A percentile compares a stretch with the other conserved stretches of the same genome.
phyloP scores from a whole-genome alignment of 371 early-diverging fungal species.

The Syncephalis fuscata region DNA sequence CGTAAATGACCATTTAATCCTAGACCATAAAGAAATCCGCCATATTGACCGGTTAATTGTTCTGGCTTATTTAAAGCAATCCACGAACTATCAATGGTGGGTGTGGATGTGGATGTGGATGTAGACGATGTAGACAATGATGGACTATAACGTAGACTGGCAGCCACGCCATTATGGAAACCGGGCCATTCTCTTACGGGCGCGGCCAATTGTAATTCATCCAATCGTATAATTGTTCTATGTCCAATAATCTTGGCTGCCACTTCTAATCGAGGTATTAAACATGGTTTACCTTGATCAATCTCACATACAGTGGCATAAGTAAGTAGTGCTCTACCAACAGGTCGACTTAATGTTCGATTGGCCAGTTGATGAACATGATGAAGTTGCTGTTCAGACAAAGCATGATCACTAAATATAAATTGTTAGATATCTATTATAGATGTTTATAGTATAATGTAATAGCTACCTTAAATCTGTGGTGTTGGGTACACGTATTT shows the following conservation, averaged over 20 bases:
- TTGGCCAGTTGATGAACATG: slow-evolving; percentile 26
- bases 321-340: slow-evolving; percentile 47
- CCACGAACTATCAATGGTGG: slow-evolving; percentile 47
- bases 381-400: slow-evolving; percentile 25
- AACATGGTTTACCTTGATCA: slow-evolving; percentile 21
- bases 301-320: slow-evolving; percentile 27
- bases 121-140: slow-evolving; percentile 1
- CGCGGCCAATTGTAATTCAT: slow-evolving; percentile 17
- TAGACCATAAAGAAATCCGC: slow-evolving; percentile 65
- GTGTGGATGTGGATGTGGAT: too few relatives aligned
- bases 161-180: slow-evolving; percentile 77
- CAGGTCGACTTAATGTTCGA: slow-evolving; percentile 44
- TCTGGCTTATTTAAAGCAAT: slow-evolving; percentile 48
- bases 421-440: too few relatives aligned
- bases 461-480: slow-evolving; percentile 16
- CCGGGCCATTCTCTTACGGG: slow-evolving; percentile 56
- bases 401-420: slow-evolving; percentile 14
- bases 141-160: slow-evolving; percentile 38
- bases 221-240: slow-evolving; percentile 28
- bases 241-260: slow-evolving; percentile 43
- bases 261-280: slow-evolving; percentile 30
- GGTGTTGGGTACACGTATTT: slow-evolving; percentile 15
- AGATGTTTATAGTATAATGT: too few relatives aligned
- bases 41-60: slow-evolving; percentile 36
- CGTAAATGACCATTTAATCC: slow-evolving; percentile 62